phyloP scores from a whole-genome alignment of 176 grass and related monocot genomes.

The Aegilops tauschii region DNA sequence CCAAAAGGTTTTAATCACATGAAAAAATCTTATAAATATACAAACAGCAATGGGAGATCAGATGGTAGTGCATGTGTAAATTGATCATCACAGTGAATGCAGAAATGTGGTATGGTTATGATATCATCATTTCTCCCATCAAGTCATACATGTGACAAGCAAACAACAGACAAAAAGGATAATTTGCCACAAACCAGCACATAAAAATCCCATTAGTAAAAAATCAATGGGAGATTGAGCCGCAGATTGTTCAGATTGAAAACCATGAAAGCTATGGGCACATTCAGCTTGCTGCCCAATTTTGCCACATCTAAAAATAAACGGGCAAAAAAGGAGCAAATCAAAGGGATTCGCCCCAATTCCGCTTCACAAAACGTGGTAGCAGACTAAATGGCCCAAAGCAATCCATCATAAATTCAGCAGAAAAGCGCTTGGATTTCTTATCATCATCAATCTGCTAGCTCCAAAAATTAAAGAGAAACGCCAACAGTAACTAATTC shows the following conservation, averaged over 20 bases:
- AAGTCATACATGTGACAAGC: background rate
- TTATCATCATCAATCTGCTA: constrained; percentile 35
- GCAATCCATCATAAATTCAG: constrained; percentile 46
- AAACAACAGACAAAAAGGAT: background rate
- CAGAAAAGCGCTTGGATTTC: constrained; percentile 26
- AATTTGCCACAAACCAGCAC: background rate
- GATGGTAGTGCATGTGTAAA: constrained; percentile 61
- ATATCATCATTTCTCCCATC: constrained; percentile 42
- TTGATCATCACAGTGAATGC: constrained; percentile 45
- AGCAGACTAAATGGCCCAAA: background rate
- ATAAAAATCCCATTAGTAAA: background rate
- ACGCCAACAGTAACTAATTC: background rate
- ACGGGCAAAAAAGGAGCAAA: background rate
- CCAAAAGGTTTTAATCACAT: background rate
- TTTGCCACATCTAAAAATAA: background rate
- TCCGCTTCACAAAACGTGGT: background rate
- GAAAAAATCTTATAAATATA: too few species aligned
- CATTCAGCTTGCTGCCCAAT: background rate
- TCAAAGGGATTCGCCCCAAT: background rate
- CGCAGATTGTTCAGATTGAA: constrained; percentile 50
- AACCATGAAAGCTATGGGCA: constrained; percentile 29
- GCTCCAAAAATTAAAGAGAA: background rate
- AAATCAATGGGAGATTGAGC: background rate
- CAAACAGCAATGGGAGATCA: constrained; percentile 29
- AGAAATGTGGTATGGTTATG: constrained; percentile 44